Conservation (phyloP, 495 filamentous ascomycete genomes). For the Astrothelium macrocarpum region DNA sequence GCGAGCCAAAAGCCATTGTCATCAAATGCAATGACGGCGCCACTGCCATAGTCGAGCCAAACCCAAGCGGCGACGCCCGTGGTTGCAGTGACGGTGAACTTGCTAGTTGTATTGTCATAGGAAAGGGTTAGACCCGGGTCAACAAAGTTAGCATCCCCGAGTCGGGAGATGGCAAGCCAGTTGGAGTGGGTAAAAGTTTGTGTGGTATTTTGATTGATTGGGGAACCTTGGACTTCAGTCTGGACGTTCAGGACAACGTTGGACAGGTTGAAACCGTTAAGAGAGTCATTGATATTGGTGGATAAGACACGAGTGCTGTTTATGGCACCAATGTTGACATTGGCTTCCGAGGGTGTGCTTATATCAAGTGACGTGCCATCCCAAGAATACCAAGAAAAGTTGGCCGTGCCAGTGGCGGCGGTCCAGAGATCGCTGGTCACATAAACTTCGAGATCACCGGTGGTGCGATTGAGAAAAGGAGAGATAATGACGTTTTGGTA, state of each 20-base stretch:
- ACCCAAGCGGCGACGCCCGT: conserved; percentile 54
- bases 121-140: conserved; percentile 46
- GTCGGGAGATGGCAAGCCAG: conserved; percentile 44
- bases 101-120: conserved; percentile 29
- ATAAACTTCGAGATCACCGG: conserved; percentile 47
- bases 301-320: conserved; percentile 50
- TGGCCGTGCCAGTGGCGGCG: conserved; percentile 14
- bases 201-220: conserved; percentile 43
- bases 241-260: conserved; percentile 48
- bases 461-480: conserved; percentile 50
- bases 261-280: conserved; percentile 30
- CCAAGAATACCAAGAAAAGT: conserved; percentile 29
- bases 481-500: conserved; percentile 53
- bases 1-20: conserved; percentile 51
- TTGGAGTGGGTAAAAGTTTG: conserved; percentile 47
- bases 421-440: conserved; percentile 50
- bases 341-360: conserved; percentile 9
- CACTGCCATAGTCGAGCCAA: conserved; percentile 54
- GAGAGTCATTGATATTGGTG: conserved; percentile 31
- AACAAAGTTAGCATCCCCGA: conserved; percentile 44
- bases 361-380: conserved; percentile 21
- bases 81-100: conserved; percentile 50
- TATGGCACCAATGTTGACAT: conserved; percentile 46
- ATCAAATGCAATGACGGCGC: conserved; percentile 50
- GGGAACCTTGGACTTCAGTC: conserved; percentile 42